Evolutionary conservation across 2,329 filamentous ascomycete species (phyloP), one percentile per base, ranked within the genome.

Genomic region (Incumbomyces delicatus): DNA sequence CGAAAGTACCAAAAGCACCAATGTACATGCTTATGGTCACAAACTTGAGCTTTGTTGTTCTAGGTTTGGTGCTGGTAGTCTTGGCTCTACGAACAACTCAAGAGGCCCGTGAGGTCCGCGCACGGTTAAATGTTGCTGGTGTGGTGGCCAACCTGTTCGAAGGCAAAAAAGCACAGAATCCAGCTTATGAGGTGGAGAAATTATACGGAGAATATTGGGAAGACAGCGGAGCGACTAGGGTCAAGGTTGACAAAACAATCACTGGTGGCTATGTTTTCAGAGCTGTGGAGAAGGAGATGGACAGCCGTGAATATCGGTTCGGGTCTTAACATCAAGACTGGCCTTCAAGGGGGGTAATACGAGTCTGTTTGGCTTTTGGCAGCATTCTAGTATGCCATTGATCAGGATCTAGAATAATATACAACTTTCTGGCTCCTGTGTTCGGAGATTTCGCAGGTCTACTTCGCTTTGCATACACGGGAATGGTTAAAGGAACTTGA

Each of bases 61-160:
- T 51, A n/a, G 47, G 50, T 8, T 29, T 49, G 2, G 14, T 41
- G 8, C 43, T 51, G 2, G 43, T 47, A 12, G 32, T 29, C 18
- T 13, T 50, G 1, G 47, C 47, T 22, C 17, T 46, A 16, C 16
- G 14, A 33, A 44, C 47, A 12, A 34, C 34, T 4, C 38, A 32
- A 13, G 50, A 49, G 20, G 39, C 40, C 5, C 35, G 40, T n/a
- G 50, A 52, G 35, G 18, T 49, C 13, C 50, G 46, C 11, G 45
- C 43, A 17, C 38, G 47, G 18, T 37, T 52, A 33, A 50, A 47
- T 38, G 49, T 46, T 41, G 47, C 40, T 11, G 50, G 39, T 2
- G 40, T 52, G 10, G 47, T 52, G 12, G 50, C 50, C 1, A 29
- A 40, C 13, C 29, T 35, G 6, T 52, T 52, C 34, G 50, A 52